Evolutionary conservation across 345 rosid genomes (phyloP), one percentile per base, ranked within the genome.

Genomic region (Lepidium africanum): DNA sequence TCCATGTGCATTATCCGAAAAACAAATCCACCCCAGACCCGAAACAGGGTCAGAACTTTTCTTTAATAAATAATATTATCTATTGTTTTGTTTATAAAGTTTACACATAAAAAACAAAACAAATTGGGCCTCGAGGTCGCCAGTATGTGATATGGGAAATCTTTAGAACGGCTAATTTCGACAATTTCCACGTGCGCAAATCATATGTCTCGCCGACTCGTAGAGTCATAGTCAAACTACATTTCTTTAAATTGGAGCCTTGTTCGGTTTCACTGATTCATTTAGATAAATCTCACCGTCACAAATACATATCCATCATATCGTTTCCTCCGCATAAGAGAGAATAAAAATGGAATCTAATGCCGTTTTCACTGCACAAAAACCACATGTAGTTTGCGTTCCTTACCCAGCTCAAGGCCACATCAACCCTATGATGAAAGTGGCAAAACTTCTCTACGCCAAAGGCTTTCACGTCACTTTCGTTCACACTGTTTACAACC

Each of bases 401-500:
- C 66, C 66, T 14, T 61, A 14, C 3, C 66, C 66, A 0, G 39
- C 40, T 25, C 66, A 61, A 61, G 66, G 66, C n/a, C 66, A 61
- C 40, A 61, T 61, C 11, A 61, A 61, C 10, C 66, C 66, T 8
- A 61, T 61, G 66, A 11, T 61, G 10, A 61, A 61, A n/a, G 21
- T 61, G 16, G 66, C 66, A 9, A 46, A 61, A 30, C 66, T 61
- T 3, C 66, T 61, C 39, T 12, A 46, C 23, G 39, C 66, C 4
- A 61, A 15, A 58, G 63, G 63, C 27, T 61, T 61, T 6, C 53
- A 61, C 7, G 53, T 61, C 10, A 61, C 66, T n/a, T 61, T 61
- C 15, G 25, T 30, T 25, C 30, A 61, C 66, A 41, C 66, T 14
- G 4, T 25, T 12, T 46, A 61, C 39, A 61, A 43, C 23, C 51